phyloP scores from a whole-genome alignment of 495 filamentous ascomycete species.

The Aspergillus nidulans region DNA sequence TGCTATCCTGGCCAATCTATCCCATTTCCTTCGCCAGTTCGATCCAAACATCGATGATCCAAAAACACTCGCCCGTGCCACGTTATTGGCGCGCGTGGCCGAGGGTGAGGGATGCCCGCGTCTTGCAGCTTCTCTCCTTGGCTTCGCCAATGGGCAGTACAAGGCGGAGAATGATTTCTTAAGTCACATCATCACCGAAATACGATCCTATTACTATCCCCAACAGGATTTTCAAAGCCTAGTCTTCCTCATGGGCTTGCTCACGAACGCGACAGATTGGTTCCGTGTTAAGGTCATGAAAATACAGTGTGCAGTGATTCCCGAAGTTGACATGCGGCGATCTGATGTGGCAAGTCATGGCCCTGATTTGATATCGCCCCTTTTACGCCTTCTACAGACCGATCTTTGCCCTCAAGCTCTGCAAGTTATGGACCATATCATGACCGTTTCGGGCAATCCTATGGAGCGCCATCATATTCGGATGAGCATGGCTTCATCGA shows the following conservation, averaged over 20 bases:
- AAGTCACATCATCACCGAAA: slow-evolving; percentile 64
- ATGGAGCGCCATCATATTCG: slow-evolving; percentile 91
- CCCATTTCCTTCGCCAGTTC: slow-evolving; percentile 78
- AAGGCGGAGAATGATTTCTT: slow-evolving; percentile 74
- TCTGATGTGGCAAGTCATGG: slow-evolving; percentile 86
- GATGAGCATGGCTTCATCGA: slow-evolving; percentile 87
- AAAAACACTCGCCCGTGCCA: slow-evolving; percentile 56
- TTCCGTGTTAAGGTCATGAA: slow-evolving; percentile 91
- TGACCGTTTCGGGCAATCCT: slow-evolving; percentile 86
- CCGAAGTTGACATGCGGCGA: slow-evolving; percentile 90
- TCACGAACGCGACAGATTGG: slow-evolving; percentile 84
- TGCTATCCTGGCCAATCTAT: slow-evolving; percentile 79
- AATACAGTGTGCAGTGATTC: slow-evolving; percentile 78
- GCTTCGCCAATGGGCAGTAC: slow-evolving; percentile 65
- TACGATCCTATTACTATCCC: slow-evolving; percentile 79
- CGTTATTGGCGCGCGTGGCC: slow-evolving; percentile 64
- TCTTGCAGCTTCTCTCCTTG: slow-evolving; percentile 53
- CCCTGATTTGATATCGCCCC: slow-evolving; percentile 89
- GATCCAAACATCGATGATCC: slow-evolving; percentile 56
- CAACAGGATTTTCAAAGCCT: slow-evolving; percentile 75
- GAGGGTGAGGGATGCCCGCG: slow-evolving; percentile 55
- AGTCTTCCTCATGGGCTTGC: slow-evolving; percentile 84
- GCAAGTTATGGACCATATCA: slow-evolving; percentile 86
- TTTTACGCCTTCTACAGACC: slow-evolving; percentile 85
- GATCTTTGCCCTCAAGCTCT: slow-evolving; percentile 90